Evolutionary conservation across 306 rosid species (phyloP).

Genomic region (Cicer judaicum): DNA sequence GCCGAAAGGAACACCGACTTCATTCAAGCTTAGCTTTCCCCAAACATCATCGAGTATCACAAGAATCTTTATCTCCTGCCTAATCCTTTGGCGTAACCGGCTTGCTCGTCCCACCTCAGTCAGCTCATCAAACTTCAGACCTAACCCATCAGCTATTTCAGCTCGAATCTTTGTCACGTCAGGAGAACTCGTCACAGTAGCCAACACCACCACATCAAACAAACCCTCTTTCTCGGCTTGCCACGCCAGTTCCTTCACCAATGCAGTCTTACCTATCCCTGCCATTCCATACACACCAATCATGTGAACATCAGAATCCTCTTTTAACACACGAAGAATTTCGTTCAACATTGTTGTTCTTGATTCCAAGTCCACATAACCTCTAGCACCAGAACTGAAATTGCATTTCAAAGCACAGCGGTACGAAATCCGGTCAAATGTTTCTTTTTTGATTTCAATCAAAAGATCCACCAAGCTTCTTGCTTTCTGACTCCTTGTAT

Average conservation of each 20-base stretch:
- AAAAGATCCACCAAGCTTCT: not conserved
- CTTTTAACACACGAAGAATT: conserved; percentile 15
- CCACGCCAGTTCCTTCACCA: conserved; percentile 47
- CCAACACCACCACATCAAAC: conserved; percentile 44
- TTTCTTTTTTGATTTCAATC: not conserved
- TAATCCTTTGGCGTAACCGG: conserved; percentile 43
- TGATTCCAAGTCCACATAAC: conserved; percentile 42
- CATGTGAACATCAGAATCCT: conserved; percentile 20
- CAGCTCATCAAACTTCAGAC: conserved; percentile 42
- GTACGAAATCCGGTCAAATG: conserved; percentile 38
- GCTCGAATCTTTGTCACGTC: conserved; percentile 36
- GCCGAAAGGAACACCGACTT: conserved; percentile 51
- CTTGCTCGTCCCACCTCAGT: conserved; percentile 39
- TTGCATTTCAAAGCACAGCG: conserved; percentile 40
- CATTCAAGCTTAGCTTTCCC: conserved; percentile 43
- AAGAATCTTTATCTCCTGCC: conserved; percentile 50
- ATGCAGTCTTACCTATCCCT: conserved; percentile 46
- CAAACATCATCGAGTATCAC: conserved; percentile 55
- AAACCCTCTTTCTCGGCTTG: conserved; percentile 29
- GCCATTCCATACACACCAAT: conserved; percentile 49
- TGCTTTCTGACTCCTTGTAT: conserved; percentile 39
- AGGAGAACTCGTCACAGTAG: conserved; percentile 18
- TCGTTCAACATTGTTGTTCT: conserved; percentile 34
- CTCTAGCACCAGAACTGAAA: conserved; percentile 39
- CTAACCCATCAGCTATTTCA: conserved; percentile 47